Evolutionary conservation across 257 asterid genomes (phyloP), one percentile per base, ranked within the genome.

Genomic region (Solanum sitiens): DNA sequence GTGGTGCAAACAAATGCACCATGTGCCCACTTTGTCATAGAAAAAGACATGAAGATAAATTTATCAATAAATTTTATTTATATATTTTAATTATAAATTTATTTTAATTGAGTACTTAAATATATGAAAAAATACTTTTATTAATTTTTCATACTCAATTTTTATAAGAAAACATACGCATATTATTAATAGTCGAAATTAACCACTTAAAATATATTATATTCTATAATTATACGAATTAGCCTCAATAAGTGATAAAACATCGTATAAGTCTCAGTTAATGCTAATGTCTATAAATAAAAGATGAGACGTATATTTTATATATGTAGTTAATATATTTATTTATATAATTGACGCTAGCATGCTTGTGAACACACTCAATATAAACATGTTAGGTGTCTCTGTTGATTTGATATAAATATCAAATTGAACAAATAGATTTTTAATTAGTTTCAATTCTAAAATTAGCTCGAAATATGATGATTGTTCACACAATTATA

Each of bases 61-160:
- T 63, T 63, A 0, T 63, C 3, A n/a, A 0, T n/a, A 63, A 63
- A 63, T 63, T 63, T n/a, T n/a, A n/a, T 63, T 63, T 63, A n/a
- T 0, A 11, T 0, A 0, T 1, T 65, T 4, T n/a, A 0, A 1
- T 65, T n/a, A 1, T 65, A 11, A 0, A 10, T 5, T 65, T 65
- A 2, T 65, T 65, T n/a, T 11, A 1, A 63, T 63, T 11, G 16
- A 10, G 8, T n/a, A 65, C 1, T 10, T 11, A 0, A 4, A 1
- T 0, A 20, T 7, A 56, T 1, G 5, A 56, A 18, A 56, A 56
- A 7, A 1, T 20, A 3, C 18, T 56, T 21, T 1, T 47, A 47
- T 47, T 5, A 5, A 47, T 4, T 13, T 47, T 47, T 50, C 59
- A 21, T 23, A 61, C 7, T 8, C 23, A 21, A 7, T 20, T 18